phyloP scores from a whole-genome alignment of 371 early-diverging fungal genomes.

The Rozella allomycis region DNA sequence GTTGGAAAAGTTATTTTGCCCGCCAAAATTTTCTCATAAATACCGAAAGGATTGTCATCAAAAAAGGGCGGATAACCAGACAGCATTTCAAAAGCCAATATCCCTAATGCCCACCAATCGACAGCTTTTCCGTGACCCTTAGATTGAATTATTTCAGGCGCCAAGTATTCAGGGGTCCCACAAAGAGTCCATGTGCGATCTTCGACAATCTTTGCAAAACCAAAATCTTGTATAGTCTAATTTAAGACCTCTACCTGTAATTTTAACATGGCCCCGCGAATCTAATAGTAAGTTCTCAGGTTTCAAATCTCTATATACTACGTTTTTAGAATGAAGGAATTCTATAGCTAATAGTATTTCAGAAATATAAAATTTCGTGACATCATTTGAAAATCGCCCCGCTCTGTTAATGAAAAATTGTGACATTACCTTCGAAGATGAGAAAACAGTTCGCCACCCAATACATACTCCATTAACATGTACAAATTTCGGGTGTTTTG shows the following conservation, averaged over 20 bases:
- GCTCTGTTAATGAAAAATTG: no score
- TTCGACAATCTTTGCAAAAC: conserved; percentile 11
- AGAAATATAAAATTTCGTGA: conserved; percentile 66
- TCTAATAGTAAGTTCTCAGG: conserved; percentile 21
- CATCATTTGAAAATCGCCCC: conserved; percentile 68
- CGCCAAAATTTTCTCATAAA: conserved; percentile 34
- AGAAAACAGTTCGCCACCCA: conserved; percentile 84
- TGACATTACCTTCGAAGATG: conserved; percentile 54
- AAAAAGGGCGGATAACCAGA: conserved; percentile 5
- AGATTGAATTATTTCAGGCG: conserved; percentile 6
- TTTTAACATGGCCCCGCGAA: conserved; percentile 12
- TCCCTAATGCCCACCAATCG: conserved; percentile 19
- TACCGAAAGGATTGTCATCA: conserved; percentile 6
- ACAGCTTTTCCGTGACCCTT: conserved; percentile 2
- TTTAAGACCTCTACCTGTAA: no score
- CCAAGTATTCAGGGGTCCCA: conserved; percentile 90
- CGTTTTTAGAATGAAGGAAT: conserved; percentile 52
- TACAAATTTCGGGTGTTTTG: conserved; percentile 71
- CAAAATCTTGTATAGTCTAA: no score
- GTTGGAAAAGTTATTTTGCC: conserved; percentile 29
- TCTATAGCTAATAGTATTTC: conserved; percentile 68
- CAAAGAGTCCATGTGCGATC: conserved; percentile 72
- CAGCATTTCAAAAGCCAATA: conserved; percentile 14
- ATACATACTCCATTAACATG: conserved; percentile 91
- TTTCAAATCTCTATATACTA: conserved; percentile 45